Conservation (phyloP, 2,329 filamentous ascomycete species). For the Ophiosphaerella narmari region DNA sequence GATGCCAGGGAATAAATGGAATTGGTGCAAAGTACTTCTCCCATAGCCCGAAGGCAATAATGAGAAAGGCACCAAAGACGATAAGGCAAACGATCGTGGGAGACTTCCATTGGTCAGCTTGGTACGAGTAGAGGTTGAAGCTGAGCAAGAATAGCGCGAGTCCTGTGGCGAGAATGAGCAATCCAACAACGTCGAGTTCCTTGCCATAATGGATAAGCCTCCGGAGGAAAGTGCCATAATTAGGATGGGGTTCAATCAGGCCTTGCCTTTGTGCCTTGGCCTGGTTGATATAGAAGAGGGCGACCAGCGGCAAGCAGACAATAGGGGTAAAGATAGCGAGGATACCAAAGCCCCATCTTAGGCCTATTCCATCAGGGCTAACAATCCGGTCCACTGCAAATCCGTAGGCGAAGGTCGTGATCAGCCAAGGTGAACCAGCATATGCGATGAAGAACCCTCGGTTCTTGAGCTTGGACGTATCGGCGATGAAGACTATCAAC, state of each 20-base stretch:
- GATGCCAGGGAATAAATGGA: constrained; percentile 52
- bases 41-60: constrained; percentile 47
- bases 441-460: constrained; percentile 64
- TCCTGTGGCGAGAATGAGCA: constrained; percentile 64
- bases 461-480: constrained; percentile 68
- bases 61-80: constrained; percentile 43
- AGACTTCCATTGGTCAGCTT: constrained; percentile 41
- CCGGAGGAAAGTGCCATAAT: constrained; percentile 54
- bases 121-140: constrained; percentile 60
- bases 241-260: constrained; percentile 52
- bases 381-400: constrained; percentile 47
- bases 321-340: constrained; percentile 68
- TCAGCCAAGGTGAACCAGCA: constrained; percentile 37
- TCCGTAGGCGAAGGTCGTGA: constrained; percentile 38
- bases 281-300: constrained; percentile 62
- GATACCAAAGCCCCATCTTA: constrained; percentile 70
- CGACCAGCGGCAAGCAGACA: constrained; percentile 64
- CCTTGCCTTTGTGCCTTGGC: constrained; percentile 64
- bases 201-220: constrained; percentile 60
- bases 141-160: constrained; percentile 70
- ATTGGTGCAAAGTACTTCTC: constrained; percentile 49
- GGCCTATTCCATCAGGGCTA: constrained; percentile 54
- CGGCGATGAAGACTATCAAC: constrained; percentile 69
- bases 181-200: constrained; percentile 68
- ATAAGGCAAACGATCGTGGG: constrained; percentile 50